Evolutionary conservation across 257 asterid species (phyloP).

Genomic region (Osmanthus fragrans): DNA sequence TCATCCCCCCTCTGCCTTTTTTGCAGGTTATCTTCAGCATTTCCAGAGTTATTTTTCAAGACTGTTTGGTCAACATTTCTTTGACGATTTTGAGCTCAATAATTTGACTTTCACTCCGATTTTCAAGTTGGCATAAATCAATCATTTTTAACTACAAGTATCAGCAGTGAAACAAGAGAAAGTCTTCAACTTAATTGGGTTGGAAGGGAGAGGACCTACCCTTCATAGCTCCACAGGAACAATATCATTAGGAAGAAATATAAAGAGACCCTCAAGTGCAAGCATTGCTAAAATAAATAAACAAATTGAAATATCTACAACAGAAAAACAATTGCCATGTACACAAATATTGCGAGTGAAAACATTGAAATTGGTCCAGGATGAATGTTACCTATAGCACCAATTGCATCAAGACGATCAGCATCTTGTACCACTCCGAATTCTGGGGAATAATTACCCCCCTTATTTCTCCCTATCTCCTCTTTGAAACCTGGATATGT

Average conservation of each 20-base stretch:
- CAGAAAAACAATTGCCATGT: background rate
- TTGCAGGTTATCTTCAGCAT: background rate
- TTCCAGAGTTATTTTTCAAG: background rate
- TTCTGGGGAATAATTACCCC: slow-evolving; percentile 47
- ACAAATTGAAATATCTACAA: background rate
- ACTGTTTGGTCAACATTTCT: background rate
- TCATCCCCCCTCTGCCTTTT: background rate
- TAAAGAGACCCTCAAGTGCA: background rate
- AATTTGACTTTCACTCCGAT: background rate
- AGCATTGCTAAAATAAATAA: background rate
- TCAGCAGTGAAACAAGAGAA: background rate
- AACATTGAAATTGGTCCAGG: background rate
- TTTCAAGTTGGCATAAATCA: background rate
- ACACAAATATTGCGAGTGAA: background rate
- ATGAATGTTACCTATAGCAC: slow-evolving; percentile 72
- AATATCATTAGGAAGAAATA: background rate
- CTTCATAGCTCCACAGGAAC: background rate
- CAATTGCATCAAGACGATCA: slow-evolving; percentile 98
- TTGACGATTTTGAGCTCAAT: background rate
- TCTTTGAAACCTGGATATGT: slow-evolving; percentile 74
- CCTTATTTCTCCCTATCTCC: slow-evolving; percentile 57
- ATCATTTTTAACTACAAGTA: background rate
- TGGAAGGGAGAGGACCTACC: background rate
- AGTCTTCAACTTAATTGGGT: background rate
- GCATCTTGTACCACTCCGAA: slow-evolving; percentile 97